phyloP scores from a whole-genome alignment of 345 rosid species.

The Brassica carinata region DNA sequence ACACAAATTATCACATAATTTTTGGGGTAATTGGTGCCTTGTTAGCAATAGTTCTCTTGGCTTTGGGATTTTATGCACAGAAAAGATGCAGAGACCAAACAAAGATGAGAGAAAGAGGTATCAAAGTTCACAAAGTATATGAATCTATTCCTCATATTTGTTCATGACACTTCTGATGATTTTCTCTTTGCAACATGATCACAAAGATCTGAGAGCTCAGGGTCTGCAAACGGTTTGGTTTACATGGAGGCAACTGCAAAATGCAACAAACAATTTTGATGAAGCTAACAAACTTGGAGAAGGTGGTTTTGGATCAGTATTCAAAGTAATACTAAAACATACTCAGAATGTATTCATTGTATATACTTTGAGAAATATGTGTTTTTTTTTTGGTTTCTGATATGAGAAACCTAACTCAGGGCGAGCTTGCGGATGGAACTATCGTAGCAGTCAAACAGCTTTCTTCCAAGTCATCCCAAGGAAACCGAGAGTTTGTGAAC shows the following conservation, averaged over 20 bases:
- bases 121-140: not conserved
- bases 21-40: not conserved
- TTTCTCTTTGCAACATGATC: not conserved
- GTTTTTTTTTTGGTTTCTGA: not conserved
- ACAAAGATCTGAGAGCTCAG: conserved; percentile 17
- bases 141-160: not conserved
- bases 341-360: not conserved
- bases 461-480: conserved; percentile 49
- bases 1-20: not conserved
- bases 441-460: conserved; percentile 46
- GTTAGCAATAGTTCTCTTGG: conserved; percentile 16
- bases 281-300: conserved; percentile 38
- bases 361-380: not conserved
- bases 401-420: not conserved
- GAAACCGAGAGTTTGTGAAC: conserved; percentile 48
- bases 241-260: conserved; percentile 29
- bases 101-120: conserved; percentile 6
- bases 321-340: conserved; percentile 16
- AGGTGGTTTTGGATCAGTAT: conserved; percentile 41
- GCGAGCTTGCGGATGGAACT: conserved; percentile 31
- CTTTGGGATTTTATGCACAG: conserved; percentile 42
- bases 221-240: conserved; percentile 28
- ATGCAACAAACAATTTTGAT: conserved; percentile 36
- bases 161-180: not conserved
- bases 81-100: conserved; percentile 4